phyloP scores from a whole-genome alignment of 139 green algal genomes.

The Auxenochlorella pyrenoidosa region DNA sequence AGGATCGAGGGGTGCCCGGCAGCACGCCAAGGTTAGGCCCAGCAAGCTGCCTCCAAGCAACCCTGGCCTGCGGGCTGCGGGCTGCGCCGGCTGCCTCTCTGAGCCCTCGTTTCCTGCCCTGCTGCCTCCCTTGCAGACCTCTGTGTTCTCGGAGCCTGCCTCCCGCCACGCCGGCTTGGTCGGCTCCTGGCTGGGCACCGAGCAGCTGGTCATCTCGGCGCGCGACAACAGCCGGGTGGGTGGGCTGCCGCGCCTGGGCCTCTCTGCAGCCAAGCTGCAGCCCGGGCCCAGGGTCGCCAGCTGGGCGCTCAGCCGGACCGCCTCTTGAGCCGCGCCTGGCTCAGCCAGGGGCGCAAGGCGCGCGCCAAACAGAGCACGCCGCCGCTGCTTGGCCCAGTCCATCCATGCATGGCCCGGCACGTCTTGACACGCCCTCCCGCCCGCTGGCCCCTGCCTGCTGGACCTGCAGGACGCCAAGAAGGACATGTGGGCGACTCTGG shows the following conservation, averaged over 20 bases:
- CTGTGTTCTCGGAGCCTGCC: neutral
- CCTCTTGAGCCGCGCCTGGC: too few relatives aligned
- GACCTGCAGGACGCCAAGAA: conserved; percentile 3
- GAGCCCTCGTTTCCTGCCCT: neutral
- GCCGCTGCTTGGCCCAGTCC: too few relatives aligned
- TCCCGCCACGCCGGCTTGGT: conserved; percentile 6
- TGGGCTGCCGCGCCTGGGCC: neutral
- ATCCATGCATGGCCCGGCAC: neutral
- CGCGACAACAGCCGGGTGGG: neutral
- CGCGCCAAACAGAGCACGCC: too few relatives aligned
- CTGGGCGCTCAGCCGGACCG: too few relatives aligned
- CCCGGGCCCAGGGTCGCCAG: too few relatives aligned
- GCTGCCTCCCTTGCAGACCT: neutral
- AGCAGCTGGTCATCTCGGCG: conserved; percentile 20
- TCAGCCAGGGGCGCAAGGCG: too few relatives aligned
- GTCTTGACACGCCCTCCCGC: neutral
- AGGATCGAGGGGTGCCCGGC: too few relatives aligned
- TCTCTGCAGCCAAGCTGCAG: too few relatives aligned
- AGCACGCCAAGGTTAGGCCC: too few relatives aligned
- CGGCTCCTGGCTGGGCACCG: conserved; percentile 11
- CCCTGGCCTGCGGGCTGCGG: neutral
- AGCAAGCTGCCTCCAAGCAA: too few relatives aligned
- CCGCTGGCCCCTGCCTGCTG: neutral
- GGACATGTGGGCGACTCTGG: neutral
- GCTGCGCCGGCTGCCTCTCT: neutral